phyloP scores from a whole-genome alignment of 208 protist genomes.

The Angomonas desouzai region DNA sequence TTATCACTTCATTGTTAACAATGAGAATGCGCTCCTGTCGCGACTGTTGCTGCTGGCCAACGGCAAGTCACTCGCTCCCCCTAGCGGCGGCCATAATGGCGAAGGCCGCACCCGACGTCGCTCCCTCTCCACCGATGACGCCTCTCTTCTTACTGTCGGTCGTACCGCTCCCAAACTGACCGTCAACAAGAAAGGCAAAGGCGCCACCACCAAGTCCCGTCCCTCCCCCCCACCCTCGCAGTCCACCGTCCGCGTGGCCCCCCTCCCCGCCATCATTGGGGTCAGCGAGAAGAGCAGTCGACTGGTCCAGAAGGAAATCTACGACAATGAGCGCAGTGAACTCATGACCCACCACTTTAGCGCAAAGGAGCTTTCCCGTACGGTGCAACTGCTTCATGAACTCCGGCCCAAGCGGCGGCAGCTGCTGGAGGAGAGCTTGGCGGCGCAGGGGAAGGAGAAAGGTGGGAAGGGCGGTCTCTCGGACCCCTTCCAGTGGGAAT shows the following conservation, averaged over 20 bases:
- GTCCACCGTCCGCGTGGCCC: neutral
- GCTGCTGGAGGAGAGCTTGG: constrained; percentile 2
- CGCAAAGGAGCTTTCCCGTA: neutral
- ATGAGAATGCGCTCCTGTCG: neutral
- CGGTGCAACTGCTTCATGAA: neutral
- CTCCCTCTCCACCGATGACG: neutral
- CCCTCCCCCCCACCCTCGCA: neutral
- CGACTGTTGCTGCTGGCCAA: neutral
- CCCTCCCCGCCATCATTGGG: neutral
- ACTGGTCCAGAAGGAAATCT: neutral
- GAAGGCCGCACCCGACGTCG: too few species aligned
- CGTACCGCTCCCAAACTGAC: too few species aligned
- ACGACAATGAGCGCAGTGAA: constrained; percentile 4
- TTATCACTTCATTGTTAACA: neutral
- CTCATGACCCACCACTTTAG: neutral
- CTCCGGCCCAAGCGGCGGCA: neutral
- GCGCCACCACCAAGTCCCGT: neutral
- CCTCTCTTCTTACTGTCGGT: neutral
- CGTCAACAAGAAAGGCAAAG: neutral
- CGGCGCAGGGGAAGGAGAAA: neutral
- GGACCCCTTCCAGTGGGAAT: constrained; percentile 3
- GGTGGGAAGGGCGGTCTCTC: neutral
- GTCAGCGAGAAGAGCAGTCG: neutral
- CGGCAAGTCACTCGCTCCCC: neutral
- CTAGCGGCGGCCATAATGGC: too few species aligned